phyloP scores from a whole-genome alignment of 1,139 yeast species.

The Meyerozyma guilliermondii region DNA sequence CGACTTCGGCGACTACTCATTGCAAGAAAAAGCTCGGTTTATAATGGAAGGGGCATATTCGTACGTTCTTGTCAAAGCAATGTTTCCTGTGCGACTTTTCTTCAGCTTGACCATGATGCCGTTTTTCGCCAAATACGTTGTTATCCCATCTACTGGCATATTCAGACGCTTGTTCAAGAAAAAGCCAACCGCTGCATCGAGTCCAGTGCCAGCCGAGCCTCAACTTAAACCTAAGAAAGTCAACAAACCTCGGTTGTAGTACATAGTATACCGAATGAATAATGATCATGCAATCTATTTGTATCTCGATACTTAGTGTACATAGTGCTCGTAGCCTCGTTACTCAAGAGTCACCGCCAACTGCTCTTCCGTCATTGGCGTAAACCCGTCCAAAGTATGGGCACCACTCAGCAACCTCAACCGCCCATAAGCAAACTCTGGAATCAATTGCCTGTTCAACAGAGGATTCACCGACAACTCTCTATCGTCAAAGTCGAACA shows the following conservation, averaged over 20 bases:
- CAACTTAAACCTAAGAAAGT: background rate
- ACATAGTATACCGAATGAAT: background rate
- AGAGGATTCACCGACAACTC: constrained; percentile 39
- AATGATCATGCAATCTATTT: background rate
- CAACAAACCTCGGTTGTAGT: background rate
- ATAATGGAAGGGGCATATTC: constrained; percentile 86
- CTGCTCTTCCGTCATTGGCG: constrained; percentile 31
- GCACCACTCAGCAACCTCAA: constrained; percentile 24
- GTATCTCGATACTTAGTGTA: background rate
- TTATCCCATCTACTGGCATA: constrained; percentile 47
- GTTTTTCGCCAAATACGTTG: constrained; percentile 55
- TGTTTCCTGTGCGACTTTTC: constrained; percentile 56
- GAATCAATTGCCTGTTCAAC: constrained; percentile 33
- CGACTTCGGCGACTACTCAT: constrained; percentile 29
- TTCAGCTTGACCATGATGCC: constrained; percentile 62
- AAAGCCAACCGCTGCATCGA: background rate
- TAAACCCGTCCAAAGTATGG: constrained; percentile 24
- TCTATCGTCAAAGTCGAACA: constrained; percentile 47
- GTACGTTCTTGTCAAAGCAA: constrained; percentile 67
- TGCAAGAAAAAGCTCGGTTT: constrained; percentile 51
- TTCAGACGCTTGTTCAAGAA: constrained; percentile 18
- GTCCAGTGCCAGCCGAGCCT: background rate
- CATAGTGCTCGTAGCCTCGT: constrained; percentile 4
- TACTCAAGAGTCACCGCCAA: constrained; percentile 34
- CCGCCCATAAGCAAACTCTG: constrained; percentile 31